Conservation (phyloP, 768 basidiomycete genomes). For the Russula griseocarnosa region DNA sequence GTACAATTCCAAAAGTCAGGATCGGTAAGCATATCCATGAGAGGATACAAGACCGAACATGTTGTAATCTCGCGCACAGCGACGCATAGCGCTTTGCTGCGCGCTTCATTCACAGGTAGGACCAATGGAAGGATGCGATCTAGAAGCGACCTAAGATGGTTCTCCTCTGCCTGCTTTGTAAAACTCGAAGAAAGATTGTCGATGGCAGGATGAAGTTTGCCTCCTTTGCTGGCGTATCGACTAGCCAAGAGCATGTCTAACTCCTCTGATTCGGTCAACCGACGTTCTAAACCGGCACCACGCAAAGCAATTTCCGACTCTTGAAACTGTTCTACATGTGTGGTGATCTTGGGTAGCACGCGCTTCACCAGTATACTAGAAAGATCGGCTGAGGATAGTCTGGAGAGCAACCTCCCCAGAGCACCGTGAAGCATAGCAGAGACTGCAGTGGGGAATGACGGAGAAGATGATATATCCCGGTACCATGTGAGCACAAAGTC, state of each 20-base stretch:
- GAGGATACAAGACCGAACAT: constrained; percentile 76
- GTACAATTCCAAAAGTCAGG: constrained; percentile 96
- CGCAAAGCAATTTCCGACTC: constrained; percentile 84
- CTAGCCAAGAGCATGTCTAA: constrained; percentile 82
- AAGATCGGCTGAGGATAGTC: constrained; percentile 60
- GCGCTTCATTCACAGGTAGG: constrained; percentile 70
- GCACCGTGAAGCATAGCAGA: constrained; percentile 68
- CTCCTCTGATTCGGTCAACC: constrained; percentile 85
- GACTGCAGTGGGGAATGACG: constrained; percentile 84
- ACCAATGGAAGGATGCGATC: constrained; percentile 68
- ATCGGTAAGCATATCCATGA: constrained; percentile 91
- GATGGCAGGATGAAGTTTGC: constrained; percentile 78
- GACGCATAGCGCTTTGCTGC: constrained; percentile 64
- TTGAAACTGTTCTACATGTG: constrained; percentile 86
- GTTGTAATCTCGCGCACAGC: constrained; percentile 79
- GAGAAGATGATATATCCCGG: constrained; percentile 74
- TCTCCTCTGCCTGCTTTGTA: constrained; percentile 85
- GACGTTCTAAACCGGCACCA: constrained; percentile 76
- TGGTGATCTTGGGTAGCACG: constrained; percentile 83
- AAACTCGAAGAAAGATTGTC: constrained; percentile 86
- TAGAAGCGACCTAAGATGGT: constrained; percentile 68
- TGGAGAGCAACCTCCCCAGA: constrained; percentile 53
- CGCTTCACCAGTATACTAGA: constrained; percentile 74
- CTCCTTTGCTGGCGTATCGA: constrained; percentile 65
- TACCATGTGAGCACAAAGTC: constrained; percentile 94